Conservation (phyloP, 257 asterid species). For the Salvia splendens region DNA sequence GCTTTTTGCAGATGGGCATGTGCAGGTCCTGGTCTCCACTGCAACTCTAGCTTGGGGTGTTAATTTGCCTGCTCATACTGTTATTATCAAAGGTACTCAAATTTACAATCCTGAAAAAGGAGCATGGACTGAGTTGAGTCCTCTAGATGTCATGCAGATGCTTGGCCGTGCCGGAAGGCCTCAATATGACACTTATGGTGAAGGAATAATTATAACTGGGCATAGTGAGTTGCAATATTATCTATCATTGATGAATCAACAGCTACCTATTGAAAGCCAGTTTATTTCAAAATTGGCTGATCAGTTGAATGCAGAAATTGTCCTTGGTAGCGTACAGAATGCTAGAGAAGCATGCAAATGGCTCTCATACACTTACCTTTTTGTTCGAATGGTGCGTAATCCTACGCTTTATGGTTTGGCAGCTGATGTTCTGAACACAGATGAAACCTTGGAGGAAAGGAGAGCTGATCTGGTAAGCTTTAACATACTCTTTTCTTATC, state of each 20-base stretch:
- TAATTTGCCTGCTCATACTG: constrained; percentile 67
- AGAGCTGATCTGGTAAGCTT: constrained; percentile 58
- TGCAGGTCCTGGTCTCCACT: constrained; percentile 62
- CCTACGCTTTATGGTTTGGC: constrained; percentile 60
- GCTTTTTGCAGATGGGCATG: constrained; percentile 64
- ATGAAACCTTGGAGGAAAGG: constrained; percentile 51
- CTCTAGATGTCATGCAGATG: constrained; percentile 72
- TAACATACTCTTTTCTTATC: neutral
- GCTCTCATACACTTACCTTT: constrained; percentile 58
- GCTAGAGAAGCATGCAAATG: constrained; percentile 69
- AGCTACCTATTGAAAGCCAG: constrained; percentile 70
- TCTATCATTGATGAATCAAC: constrained; percentile 63
- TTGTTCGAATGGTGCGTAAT: constrained; percentile 57
- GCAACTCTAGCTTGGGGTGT: constrained; percentile 75
- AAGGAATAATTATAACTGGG: constrained; percentile 64
- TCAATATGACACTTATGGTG: constrained; percentile 59
- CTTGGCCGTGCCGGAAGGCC: constrained; percentile 81
- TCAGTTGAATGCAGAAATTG: constrained; percentile 66
- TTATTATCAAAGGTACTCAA: constrained; percentile 64
- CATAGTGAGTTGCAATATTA: constrained; percentile 59
- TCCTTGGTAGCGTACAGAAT: constrained; percentile 66
- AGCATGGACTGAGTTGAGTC: constrained; percentile 67
- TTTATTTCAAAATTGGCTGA: constrained; percentile 61
- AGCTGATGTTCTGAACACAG: constrained; percentile 42
- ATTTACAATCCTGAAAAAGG: constrained; percentile 69